A percentile compares a stretch with the other conserved stretches of the same genome.
phyloP scores from a whole-genome alignment of 108 stramenopile genomes.

The Bacterosira constricta region DNA sequence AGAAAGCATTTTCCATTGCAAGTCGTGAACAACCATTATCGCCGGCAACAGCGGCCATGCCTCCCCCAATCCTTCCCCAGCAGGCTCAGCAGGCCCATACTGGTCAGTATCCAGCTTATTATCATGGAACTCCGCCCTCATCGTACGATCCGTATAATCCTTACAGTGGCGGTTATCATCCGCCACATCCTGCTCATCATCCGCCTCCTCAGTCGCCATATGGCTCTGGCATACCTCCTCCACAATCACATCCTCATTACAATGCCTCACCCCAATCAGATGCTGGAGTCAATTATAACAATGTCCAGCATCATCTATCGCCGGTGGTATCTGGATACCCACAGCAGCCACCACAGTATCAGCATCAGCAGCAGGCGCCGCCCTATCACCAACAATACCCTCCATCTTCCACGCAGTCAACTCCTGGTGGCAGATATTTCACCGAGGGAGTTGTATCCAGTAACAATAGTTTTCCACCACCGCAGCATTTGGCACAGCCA shows the following conservation, averaged over 20 bases:
- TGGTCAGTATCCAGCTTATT: neutral
- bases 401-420: neutral
- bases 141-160: neutral
- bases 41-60: neutral
- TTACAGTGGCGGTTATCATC: constrained; percentile 3
- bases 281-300: constrained; percentile 4
- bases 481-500: constrained; percentile 50
- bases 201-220: constrained; percentile 13
- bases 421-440: constrained; percentile 7
- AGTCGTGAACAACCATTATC: neutral
- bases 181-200: constrained; percentile 19
- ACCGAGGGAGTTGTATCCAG: neutral
- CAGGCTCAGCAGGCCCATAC: neutral
- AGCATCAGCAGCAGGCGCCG: constrained; percentile 8
- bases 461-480: constrained; percentile 26
- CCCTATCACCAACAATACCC: constrained; percentile 7
- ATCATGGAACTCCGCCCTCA: constrained; percentile 16
- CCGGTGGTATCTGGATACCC: constrained; percentile 18
- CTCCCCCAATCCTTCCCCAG: neutral
- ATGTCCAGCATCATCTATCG: neutral
- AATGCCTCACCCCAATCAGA: constrained; percentile 13
- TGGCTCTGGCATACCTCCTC: constrained; percentile 1
- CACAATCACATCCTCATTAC: neutral
- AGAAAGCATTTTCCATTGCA: neutral
- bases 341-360: neutral